A percentile compares a stretch with the other conserved stretches of the same genome.
Evolutionary conservation across 495 filamentous ascomycete genomes (phyloP).

Genomic region (Rostrohypoxylon terebratum): DNA sequence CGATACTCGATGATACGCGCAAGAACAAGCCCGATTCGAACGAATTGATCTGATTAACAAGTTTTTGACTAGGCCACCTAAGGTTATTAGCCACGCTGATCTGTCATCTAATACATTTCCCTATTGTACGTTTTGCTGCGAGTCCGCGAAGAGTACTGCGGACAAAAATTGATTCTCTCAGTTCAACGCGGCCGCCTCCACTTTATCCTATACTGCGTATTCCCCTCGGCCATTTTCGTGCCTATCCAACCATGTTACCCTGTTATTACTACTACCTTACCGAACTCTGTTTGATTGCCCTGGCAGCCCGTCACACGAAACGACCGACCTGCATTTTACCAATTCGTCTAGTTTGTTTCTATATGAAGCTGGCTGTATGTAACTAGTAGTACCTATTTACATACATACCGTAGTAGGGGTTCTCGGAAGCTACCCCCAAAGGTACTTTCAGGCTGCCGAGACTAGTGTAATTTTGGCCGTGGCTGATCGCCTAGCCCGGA

Average conservation of each 20-base stretch:
- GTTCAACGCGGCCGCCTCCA: conserved; percentile 22
- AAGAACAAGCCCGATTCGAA: conserved; percentile 31
- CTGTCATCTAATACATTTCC: conserved; percentile 38
- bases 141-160: neutral
- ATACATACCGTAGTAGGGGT: too few species aligned
- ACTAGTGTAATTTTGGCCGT: conserved; percentile 11
- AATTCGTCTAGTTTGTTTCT: conserved; percentile 14
- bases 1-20: conserved; percentile 8
- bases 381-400: neutral
- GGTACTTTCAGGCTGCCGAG: conserved; percentile 12
- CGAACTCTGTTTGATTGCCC: conserved; percentile 31
- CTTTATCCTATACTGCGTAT: conserved; percentile 10
- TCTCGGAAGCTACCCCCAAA: neutral
- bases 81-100: conserved; percentile 31
- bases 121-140: conserved; percentile 16
- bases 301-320: conserved; percentile 32
- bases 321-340: conserved; percentile 10
- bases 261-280: neutral
- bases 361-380: neutral
- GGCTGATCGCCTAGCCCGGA: conserved; percentile 28
- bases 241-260: neutral
- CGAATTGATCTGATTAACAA: conserved; percentile 4
- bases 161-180: neutral
- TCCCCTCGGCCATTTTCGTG: neutral
- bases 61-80: neutral